Evolutionary conservation across 495 filamentous ascomycete genomes (phyloP), one percentile per base, ranked within the genome.

Genomic region (Trichoderma erinaceum): DNA sequence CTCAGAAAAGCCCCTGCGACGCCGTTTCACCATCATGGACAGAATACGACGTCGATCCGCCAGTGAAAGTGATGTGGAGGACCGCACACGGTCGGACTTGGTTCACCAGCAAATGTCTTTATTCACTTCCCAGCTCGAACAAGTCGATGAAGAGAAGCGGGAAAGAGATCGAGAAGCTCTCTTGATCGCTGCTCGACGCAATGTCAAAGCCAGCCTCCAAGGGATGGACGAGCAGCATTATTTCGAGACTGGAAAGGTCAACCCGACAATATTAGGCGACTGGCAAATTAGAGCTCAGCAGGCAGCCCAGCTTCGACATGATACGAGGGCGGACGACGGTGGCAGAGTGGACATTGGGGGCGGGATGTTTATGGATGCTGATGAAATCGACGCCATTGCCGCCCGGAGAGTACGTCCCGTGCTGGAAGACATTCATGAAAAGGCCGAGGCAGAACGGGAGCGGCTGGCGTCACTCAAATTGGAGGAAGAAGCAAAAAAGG

Each of bases 391-490:
- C 67, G 86, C 85, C 13, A 88, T 97, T 69, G 95, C 95, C 0
- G 85, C 86, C 12, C 83, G 84, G 41, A 88, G 89, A 72, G 83
- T 99, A n/a, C 90, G 92, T 75, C 95, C 95, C 21, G 86, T 95
- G 0, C 75, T 99, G n/a, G 90, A 97, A 73, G 92, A 97, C 71
- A 96, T 99, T 46, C 87, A 87, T 64, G 88, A 89, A 23, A 88
- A 85, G 41, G 89, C 89, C 0, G 90, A 94, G 72, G 79, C 79
- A 63, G 87, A 90, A 71, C 81, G 82, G 64, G 81, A 87, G 69
- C 82, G 88, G 25, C 82, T 86, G 63, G 85, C 83, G 6, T 85
- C 85, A 64, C 61, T 78, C 23, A 79, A 76, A 69, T 13, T 72
- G 44, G 83, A 84, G n/a, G 77, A 82, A 73, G 81, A 84, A 65